Base-by-base conservation (phyloP, 495 filamentous ascomycete genomes). In the Cercophora scortea region DNA sequence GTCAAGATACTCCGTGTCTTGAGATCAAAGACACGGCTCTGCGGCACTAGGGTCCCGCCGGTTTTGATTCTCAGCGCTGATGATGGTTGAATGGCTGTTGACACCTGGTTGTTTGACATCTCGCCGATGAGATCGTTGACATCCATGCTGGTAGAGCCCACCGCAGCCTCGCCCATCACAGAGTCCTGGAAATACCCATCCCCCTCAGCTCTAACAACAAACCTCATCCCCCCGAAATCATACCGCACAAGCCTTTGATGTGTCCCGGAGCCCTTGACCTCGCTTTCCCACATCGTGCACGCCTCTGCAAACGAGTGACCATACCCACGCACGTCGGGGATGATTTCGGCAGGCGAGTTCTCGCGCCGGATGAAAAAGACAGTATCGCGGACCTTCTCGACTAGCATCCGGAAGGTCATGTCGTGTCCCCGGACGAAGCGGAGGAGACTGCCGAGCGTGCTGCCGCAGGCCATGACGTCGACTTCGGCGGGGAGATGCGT, bases 231-330 rank as follows among this genome's bases (percentile, higher is more conserved):
- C 3, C 61, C 79, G 49, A 90, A 79, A 0, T 68, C 50, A 62
- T 86, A 88, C 15, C 68, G 62, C 1, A 88, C 57, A 17, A 87
- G 52, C 0, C 85, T 73, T 51, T 88, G 83, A 51, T 87, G 84
- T 0, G 81, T 81, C 34, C 69, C 69, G 0, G 79, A 85, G 9
- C 70, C 71, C 44, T 65, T 66, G 32, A 79, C 70, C 10, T 67
- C 70, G 0, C 51, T 4, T 8, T 74, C 68, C 78, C 82, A 82
- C 1, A 75, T 79, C 2, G 85, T 88, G 57, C 85, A 84, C 4
- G 65, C 72, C 38, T 85, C 80, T 6, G 81, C 75, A 60, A 88
- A 88, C 1, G 78, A 75, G 60, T 86, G 81, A 8, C 84, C 84
- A 59, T 71, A 87, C 0, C 83, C 86, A 6, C 50, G 49, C 4